Evolutionary conservation across 768 basidiomycete species (phyloP).

Genomic region (Obba rivulosa): DNA sequence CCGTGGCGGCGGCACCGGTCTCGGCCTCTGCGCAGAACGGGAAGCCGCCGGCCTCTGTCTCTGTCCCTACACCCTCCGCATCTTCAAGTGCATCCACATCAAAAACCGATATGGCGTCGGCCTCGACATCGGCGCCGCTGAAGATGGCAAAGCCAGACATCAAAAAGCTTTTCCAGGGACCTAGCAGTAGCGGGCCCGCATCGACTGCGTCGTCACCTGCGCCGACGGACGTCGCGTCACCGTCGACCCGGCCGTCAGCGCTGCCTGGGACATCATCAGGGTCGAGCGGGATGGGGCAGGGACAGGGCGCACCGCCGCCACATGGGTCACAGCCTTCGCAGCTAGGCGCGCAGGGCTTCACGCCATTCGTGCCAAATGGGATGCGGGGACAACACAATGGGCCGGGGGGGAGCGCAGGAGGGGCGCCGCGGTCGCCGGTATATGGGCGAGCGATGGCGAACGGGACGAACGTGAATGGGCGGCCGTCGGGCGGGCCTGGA

Average conservation of each 20-base stretch:
- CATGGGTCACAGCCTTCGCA: slow-evolving; percentile 32
- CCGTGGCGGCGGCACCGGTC: slow-evolving; percentile 52
- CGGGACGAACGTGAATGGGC: slow-evolving; percentile 49
- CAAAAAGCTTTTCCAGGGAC: slow-evolving; percentile 56
- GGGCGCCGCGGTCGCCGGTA: slow-evolving; percentile 57
- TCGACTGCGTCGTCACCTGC: slow-evolving; percentile 15
- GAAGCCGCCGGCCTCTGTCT: slow-evolving; percentile 35
- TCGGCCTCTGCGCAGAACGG: slow-evolving; percentile 59
- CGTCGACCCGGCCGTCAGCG: slow-evolving; percentile 47
- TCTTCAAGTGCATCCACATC: slow-evolving; percentile 5
- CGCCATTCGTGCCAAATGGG: slow-evolving; percentile 40
- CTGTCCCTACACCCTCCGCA: slow-evolving; percentile 29
- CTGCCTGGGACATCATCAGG: slow-evolving; percentile 31
- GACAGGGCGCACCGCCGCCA: slow-evolving; percentile 9
- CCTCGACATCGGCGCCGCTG: slow-evolving; percentile 21
- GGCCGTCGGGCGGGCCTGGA: slow-evolving; percentile 30
- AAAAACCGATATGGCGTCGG: slow-evolving; percentile 1
- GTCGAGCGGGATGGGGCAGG: too few relatives aligned
- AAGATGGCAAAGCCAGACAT: slow-evolving; percentile 44
- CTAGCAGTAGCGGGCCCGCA: slow-evolving; percentile 17
- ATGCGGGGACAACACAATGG: slow-evolving; percentile 40
- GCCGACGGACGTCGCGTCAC: slow-evolving; percentile 50
- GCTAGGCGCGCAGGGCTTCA: slow-evolving; percentile 39
- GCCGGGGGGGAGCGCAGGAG: slow-evolving; percentile 9
- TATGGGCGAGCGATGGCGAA: slow-evolving; percentile 60